Evolutionary conservation across 768 basidiomycete genomes (phyloP), one percentile per base, ranked within the genome.

Genomic region (Termitomyces sp.): DNA sequence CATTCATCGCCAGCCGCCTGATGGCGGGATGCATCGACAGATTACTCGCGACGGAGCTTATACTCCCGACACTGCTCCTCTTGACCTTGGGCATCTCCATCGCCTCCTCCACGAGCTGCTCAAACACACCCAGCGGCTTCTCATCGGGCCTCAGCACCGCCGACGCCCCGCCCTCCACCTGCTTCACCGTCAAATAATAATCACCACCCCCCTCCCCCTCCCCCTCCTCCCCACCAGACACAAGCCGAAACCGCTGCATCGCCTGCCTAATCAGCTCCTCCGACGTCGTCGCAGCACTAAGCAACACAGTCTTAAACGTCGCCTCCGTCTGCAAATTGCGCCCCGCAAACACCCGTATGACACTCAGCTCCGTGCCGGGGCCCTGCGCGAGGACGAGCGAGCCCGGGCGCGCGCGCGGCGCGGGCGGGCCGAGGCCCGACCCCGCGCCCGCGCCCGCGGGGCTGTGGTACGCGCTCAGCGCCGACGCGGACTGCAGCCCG

Each of bases 251-350:
- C 7, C 97, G 86, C 70, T 98, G 96, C 55, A 94, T 87, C 6
- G 95, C 92, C 74, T 99, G 97, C 56, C 83, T 81, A 52, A 98
- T 82, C 43, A 99, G 83, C 58, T 97, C 96, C 0, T 79, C 74
- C 0, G 92, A 83, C 0, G 88, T 90, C 0, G 96, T 98, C 0
- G 85, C 86, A 5, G 89, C 76, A 65, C 95, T 98, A 56, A 98
- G 81, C 18, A 98, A 74, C 1, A 96, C 97, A 6, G 97, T 98
- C 76, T 98, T 98, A 81, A 99, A 99, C 5, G 96, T 97, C 2
- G 94, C 93, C 65, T 98, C 95, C 0, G 94, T 92, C 68, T 94
- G 87, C 61, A 98, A 69, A 62, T 92, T 81, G 62, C 88, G 85
- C 30, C 96, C 97, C 0, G 96, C 95, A 67, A 99, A 99, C 40